Evolutionary conservation across 495 filamentous ascomycete species (phyloP).

Genomic region (Podospora anserina): DNA sequence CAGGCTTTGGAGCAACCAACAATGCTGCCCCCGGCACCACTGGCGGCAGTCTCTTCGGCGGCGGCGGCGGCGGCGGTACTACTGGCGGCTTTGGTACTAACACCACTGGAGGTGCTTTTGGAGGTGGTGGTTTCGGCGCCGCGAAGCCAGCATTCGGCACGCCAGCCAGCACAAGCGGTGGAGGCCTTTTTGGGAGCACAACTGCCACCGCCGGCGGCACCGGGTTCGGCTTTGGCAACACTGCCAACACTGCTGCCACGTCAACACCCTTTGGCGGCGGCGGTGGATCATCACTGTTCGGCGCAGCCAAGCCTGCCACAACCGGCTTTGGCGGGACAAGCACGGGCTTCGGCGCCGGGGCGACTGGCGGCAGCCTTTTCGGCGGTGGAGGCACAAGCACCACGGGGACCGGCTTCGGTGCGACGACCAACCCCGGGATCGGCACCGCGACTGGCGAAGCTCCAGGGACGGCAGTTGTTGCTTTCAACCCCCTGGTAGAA

Average conservation of each 20-base stretch:
- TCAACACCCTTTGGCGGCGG: conserved; percentile 45
- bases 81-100: conserved; percentile 44
- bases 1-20: conserved; percentile 46
- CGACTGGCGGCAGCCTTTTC: conserved; percentile 48
- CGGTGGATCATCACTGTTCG: conserved; percentile 46
- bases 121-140: conserved; percentile 38
- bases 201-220: conserved; percentile 39
- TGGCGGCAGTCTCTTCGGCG: conserved; percentile 48
- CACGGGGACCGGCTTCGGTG: conserved; percentile 51
- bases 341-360: conserved; percentile 36
- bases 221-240: conserved; percentile 52
- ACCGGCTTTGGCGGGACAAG: conserved; percentile 32
- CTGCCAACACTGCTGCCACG: conserved; percentile 39
- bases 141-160: conserved; percentile 33
- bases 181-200: conserved; percentile 42
- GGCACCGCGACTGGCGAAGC: conserved; percentile 48
- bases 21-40: conserved; percentile 33
- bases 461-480: conserved; percentile 66
- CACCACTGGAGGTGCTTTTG: conserved; percentile 46
- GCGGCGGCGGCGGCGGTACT: conserved; percentile 46
- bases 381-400: conserved; percentile 36
- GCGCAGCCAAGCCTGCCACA: conserved; percentile 39
- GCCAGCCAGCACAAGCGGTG: conserved; percentile 34
- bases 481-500: conserved; percentile 73
- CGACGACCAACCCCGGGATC: conserved; percentile 40